Percentiles rank a stretch among this genome's conserved stretches.
phyloP scores from a whole-genome alignment of 2,329 filamentous ascomycete genomes.

The Alternaria panax region DNA sequence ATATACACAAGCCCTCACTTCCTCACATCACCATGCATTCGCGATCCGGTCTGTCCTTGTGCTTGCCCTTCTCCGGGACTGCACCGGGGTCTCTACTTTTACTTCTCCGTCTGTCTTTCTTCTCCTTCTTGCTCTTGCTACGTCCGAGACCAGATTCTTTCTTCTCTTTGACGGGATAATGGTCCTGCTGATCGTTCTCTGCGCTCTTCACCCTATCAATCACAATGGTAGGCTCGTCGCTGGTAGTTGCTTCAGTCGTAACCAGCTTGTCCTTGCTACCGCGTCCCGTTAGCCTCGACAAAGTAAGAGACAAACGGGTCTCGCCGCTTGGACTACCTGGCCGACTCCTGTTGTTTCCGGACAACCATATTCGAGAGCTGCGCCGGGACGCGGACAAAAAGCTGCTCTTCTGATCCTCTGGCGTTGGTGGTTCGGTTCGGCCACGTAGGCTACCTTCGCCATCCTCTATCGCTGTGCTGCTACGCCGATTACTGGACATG shows the following conservation, averaged over 20 bases:
- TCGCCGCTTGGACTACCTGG: constrained; percentile 53
- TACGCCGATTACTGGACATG: constrained; percentile 49
- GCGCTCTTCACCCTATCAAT: constrained; percentile 29
- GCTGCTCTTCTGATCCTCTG: constrained; percentile 51
- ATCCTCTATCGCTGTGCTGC: constrained; percentile 53
- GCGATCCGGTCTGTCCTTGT: constrained; percentile 49
- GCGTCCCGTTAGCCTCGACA: constrained; percentile 50
- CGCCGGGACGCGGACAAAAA: constrained; percentile 46
- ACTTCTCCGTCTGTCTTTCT: constrained; percentile 46
- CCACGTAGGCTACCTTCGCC: constrained; percentile 43
- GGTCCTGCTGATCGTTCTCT: constrained; percentile 22
- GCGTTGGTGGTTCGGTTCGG: constrained; percentile 51
- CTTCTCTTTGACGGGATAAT: constrained; percentile 33
- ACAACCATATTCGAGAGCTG: constrained; percentile 41
- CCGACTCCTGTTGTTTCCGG: constrained; percentile 49
- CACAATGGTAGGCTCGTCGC: constrained; percentile 41
- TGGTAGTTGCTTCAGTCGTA: constrained; percentile 24
- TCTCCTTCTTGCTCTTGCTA: constrained; percentile 44
- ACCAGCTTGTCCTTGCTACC: constrained; percentile 53
- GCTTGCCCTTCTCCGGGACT: constrained; percentile 34
- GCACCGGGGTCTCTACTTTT: constrained; percentile 52
- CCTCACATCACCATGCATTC: constrained; percentile 57
- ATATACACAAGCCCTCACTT: constrained; percentile 11
- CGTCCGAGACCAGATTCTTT: constrained; percentile 28
- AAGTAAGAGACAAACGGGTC: constrained; percentile 52